These are phyloP conservation scores for Triangularia verruculosa DNA, from an alignment of 2,329 filamentous ascomycete species.

Conservation along the genomic window DNA sequence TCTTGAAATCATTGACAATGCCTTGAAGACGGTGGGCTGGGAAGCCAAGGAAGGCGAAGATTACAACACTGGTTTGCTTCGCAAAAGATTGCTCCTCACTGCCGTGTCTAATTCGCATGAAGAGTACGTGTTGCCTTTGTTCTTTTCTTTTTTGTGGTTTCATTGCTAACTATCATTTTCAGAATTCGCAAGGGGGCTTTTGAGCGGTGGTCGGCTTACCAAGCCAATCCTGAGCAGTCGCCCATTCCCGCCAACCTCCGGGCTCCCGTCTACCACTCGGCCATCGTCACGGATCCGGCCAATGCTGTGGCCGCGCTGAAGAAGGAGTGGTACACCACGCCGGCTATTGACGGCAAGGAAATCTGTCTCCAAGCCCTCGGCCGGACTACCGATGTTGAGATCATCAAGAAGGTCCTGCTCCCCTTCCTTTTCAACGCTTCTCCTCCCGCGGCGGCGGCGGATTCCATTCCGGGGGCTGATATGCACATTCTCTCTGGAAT, in stretches of 20 bases:
- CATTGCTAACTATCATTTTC: constrained; percentile 22
- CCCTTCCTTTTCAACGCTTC: constrained; percentile 74
- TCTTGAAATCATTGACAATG: constrained; percentile 70
- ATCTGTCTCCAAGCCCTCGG: constrained; percentile 76
- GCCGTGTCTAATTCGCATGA: constrained; percentile 77
- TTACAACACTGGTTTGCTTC: constrained; percentile 77
- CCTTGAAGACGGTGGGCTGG: constrained; percentile 81
- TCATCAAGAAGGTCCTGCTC: constrained; percentile 65
- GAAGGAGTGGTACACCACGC: constrained; percentile 78
- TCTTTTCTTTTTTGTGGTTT: constrained; percentile 7
- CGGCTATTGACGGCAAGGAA: constrained; percentile 87
- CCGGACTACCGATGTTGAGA: constrained; percentile 62
- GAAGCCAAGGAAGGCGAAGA: constrained; percentile 75
- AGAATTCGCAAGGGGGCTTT: constrained; percentile 71
- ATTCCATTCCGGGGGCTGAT: constrained; percentile 79
- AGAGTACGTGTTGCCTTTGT: constrained; percentile 50
- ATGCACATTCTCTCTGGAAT: constrained; percentile 77
- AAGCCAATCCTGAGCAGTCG: constrained; percentile 61
- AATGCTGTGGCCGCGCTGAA: constrained; percentile 71
- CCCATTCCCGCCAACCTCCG: constrained; percentile 81
- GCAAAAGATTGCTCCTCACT: constrained; percentile 73
- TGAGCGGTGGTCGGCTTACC: constrained; percentile 78
- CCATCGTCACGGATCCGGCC: constrained; percentile 66
- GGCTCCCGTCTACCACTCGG: constrained; percentile 74
- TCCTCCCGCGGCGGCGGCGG: constrained; percentile 46